Conservation (phyloP, 768 basidiomycete species). For the Artomyces pyxidatus region DNA sequence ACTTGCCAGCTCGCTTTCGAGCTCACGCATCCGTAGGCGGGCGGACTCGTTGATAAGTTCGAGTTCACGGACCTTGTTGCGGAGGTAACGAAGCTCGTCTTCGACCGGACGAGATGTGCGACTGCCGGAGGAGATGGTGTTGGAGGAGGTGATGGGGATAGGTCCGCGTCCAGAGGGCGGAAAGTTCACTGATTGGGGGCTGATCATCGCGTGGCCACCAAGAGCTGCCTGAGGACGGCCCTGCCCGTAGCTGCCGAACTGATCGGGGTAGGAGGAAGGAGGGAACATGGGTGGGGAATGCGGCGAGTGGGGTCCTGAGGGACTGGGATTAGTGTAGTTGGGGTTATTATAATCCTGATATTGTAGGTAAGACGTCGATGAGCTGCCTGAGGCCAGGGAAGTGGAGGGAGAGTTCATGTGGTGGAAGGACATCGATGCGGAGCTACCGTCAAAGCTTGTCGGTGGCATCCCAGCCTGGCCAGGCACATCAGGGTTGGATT, state of each 20-base stretch:
- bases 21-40: conserved; percentile 37
- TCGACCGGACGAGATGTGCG: conserved; percentile 25
- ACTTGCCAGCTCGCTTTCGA: conserved; percentile 38
- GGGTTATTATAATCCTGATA: conserved; percentile 16
- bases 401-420: conserved; percentile 11
- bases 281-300: conserved; percentile 12
- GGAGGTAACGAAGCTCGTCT: conserved; percentile 47
- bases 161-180: conserved; percentile 20
- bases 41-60: conserved; percentile 51
- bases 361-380: conserved; percentile 13
- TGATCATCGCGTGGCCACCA: conserved; percentile 7
- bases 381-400: conserved; percentile 11
- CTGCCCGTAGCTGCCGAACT: conserved; percentile 13
- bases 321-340: conserved; percentile 14
- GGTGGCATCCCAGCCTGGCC: conserved; percentile 7
- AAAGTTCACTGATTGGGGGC: conserved; percentile 14
- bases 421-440: conserved; percentile 12
- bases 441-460: conserved; percentile 9
- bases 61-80: conserved; percentile 51
- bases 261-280: conserved; percentile 11
- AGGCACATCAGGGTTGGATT: conserved; percentile 8
- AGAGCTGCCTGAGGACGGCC: conserved; percentile 8
- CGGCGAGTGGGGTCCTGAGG: conserved; percentile 7
- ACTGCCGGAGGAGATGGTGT: conserved; percentile 15
- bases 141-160: conserved; percentile 18